phyloP scores from a whole-genome alignment of 345 rosid genomes.

The Sisymbrium altissimum region DNA sequence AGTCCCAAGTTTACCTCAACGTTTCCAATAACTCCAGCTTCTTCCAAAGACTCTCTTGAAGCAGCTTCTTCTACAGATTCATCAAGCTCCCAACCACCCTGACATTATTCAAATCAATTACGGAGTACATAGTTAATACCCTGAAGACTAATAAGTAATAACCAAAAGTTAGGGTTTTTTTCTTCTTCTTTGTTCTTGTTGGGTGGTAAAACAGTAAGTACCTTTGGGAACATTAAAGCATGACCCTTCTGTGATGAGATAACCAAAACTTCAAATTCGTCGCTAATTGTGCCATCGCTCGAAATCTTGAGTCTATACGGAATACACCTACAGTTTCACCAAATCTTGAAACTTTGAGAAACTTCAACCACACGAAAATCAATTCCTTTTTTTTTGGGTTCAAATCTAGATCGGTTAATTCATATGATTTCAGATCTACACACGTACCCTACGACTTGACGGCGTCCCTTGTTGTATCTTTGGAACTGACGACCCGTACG shows the following conservation, averaged over 20 bases:
- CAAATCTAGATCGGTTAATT: background rate
- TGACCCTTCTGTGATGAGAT: slow-evolving; percentile 80
- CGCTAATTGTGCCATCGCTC: slow-evolving; percentile 31
- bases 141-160: background rate
- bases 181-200: background rate
- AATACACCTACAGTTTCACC: slow-evolving; percentile 52
- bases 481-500: slow-evolving; percentile 73
- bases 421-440: background rate
- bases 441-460: slow-evolving; percentile 82
- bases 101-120: background rate
- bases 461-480: slow-evolving; percentile 70
- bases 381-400: no score
- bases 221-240: slow-evolving; percentile 92
- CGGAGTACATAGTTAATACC: background rate
- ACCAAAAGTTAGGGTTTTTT: background rate
- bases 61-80: slow-evolving; percentile 83
- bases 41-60: slow-evolving; percentile 69
- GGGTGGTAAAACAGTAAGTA: slow-evolving; percentile 1
- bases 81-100: slow-evolving; percentile 98
- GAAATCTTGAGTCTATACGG: slow-evolving; percentile 60
- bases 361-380: background rate
- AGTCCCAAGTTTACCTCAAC: slow-evolving; percentile 50
- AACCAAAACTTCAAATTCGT: slow-evolving; percentile 65
- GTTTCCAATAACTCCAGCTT: slow-evolving; percentile 80
- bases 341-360: background rate